Percentiles rank a stretch among this genome's conserved stretches.
Evolutionary conservation across 257 asterid species (phyloP).

Genomic region (Fraxinus excelsior): DNA sequence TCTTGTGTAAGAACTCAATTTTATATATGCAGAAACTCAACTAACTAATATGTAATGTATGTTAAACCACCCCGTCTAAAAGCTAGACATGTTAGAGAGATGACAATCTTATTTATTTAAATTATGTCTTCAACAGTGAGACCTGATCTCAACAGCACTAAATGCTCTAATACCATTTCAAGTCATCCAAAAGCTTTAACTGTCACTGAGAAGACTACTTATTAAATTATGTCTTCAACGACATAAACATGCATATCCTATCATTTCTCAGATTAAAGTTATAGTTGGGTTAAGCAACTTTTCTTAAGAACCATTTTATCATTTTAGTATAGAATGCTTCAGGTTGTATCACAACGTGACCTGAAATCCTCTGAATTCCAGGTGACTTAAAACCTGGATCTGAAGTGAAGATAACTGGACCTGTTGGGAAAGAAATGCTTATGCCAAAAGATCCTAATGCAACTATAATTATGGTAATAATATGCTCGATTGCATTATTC

Average conservation of each 20-base stretch:
- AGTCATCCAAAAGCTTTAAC: neutral
- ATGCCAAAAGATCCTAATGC: slow-evolving; percentile 98
- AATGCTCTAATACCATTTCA: neutral
- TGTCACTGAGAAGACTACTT: neutral
- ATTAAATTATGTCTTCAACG: neutral
- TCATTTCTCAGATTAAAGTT: no score
- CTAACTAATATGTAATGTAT: neutral
- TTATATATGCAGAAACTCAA: neutral
- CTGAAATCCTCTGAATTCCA: slow-evolving; percentile 28
- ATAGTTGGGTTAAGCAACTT: neutral
- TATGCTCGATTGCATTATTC: neutral
- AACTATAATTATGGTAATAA: slow-evolving; percentile 68
- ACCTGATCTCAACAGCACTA: no score
- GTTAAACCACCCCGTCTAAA: neutral
- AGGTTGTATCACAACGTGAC: neutral
- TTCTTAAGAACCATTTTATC: neutral
- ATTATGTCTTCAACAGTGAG: neutral
- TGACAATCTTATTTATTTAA: neutral
- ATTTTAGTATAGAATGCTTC: neutral
- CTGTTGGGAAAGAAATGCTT: slow-evolving; percentile 98
- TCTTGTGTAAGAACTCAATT: slow-evolving; percentile 64
- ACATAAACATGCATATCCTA: neutral
- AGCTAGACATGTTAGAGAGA: no score
- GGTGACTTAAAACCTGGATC: slow-evolving; percentile 94
- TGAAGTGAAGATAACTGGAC: slow-evolving; percentile 90